Evolutionary conservation across 176 grass and related monocot species (phyloP).

Genomic region (Saccharum spontaneum): DNA sequence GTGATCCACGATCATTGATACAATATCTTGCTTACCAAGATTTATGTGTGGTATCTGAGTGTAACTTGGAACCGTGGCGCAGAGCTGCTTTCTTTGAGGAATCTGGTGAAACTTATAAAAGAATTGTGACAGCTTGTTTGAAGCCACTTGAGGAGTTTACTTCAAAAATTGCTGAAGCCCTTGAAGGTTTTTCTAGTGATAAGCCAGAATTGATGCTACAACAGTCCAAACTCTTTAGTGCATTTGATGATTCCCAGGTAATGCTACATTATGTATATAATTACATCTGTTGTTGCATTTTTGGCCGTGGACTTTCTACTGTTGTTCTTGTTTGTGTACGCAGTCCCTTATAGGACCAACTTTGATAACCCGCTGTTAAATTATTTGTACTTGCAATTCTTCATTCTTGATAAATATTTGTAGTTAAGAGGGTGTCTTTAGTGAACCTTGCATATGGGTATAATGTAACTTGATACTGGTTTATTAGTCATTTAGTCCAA

Average conservation of each 20-base stretch:
- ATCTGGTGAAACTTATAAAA: conserved; percentile 89
- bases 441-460: background rate
- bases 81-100: conserved; percentile 84
- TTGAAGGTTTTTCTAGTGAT: conserved; percentile 60
- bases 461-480: conserved; percentile 3
- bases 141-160: conserved; percentile 80
- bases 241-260: conserved; percentile 95
- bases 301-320: background rate
- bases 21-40: conserved; percentile 94
- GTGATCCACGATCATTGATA: conserved; percentile 62
- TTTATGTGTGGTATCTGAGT: conserved; percentile 83
- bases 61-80: conserved; percentile 81
- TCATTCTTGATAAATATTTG: background rate
- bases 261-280: background rate
- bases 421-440: background rate
- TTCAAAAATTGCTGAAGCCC: conserved; percentile 61
- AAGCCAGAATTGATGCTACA: conserved; percentile 59
- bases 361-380: conserved; percentile 14
- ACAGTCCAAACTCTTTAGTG: conserved; percentile 59
- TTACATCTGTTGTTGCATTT: background rate
- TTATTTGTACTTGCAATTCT: background rate
- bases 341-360: background rate
- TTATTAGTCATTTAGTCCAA: background rate
- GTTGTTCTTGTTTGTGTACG: background rate
- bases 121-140: conserved; percentile 68